Conservation (phyloP, 2,329 filamentous ascomycete genomes). For the Penicillium sp. region DNA sequence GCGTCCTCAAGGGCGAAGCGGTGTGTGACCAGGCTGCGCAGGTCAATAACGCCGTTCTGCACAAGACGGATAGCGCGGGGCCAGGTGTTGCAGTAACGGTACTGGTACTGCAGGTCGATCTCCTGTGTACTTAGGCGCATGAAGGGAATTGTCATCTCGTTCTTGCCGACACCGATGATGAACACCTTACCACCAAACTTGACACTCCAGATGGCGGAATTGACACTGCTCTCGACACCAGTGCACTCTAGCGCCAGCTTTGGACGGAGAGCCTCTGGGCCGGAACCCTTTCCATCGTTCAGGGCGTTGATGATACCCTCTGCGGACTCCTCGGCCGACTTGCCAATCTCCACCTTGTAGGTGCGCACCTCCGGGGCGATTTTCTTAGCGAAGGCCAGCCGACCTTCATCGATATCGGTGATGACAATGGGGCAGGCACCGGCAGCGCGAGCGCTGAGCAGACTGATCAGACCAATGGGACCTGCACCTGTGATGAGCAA, state of each 20-base stretch:
- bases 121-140: constrained; percentile 89
- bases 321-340: constrained; percentile 66
- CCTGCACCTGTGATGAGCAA: constrained; percentile 89
- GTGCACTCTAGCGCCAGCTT: constrained; percentile 87
- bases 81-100: constrained; percentile 95
- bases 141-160: constrained; percentile 93
- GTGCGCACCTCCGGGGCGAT: constrained; percentile 77
- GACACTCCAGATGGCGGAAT: constrained; percentile 79
- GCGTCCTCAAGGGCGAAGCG: constrained; percentile 82
- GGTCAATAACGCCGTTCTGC: constrained; percentile 76
- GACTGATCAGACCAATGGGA: constrained; percentile 85
- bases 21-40: constrained; percentile 83
- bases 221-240: constrained; percentile 85
- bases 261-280: constrained; percentile 66
- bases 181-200: constrained; percentile 98
- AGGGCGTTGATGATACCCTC: constrained; percentile 67
- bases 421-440: constrained; percentile 89
- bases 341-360: constrained; percentile 52
- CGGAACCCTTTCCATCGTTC: constrained; percentile 46
- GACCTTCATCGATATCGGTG: constrained; percentile 87
- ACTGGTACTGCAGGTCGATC: constrained; percentile 94
- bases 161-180: constrained; percentile 91
- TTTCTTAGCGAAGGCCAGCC: constrained; percentile 79
- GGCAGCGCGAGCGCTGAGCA: constrained; percentile 79
- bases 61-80: constrained; percentile 86